phyloP scores from a whole-genome alignment of 169 alveolate species.

The Plasmodium inui region DNA sequence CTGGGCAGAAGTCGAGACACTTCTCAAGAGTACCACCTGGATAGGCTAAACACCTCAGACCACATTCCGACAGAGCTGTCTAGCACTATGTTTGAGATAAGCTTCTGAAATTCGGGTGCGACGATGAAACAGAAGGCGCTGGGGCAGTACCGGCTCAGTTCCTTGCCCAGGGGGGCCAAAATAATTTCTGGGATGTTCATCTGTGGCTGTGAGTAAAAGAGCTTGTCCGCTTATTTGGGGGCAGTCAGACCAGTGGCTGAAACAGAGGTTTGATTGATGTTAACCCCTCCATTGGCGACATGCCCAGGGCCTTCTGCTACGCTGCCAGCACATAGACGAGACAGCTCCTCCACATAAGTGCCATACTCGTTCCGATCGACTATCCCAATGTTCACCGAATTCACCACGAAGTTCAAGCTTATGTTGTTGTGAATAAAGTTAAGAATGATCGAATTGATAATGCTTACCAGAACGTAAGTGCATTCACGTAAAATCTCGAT shows the following conservation, averaged over 20 bases:
- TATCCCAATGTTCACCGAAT: constrained; percentile 29
- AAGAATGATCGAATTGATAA: constrained; percentile 22
- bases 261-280: no score
- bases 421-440: constrained; percentile 39
- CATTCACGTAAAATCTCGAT: constrained; percentile 35
- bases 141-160: constrained; percentile 40
- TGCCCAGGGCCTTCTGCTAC: no score
- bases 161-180: constrained; percentile 46
- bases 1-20: constrained; percentile 12
- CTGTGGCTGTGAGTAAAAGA: constrained; percentile 4
- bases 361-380: constrained; percentile 12
- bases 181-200: constrained; percentile 43
- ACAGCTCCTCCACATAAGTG: background rate
- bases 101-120: constrained; percentile 57
- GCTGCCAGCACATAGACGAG: no score
- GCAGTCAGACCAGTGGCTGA: no score
- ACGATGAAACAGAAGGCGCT: constrained; percentile 69
- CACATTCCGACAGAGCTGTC: constrained; percentile 29
- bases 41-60: background rate
- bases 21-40: constrained; percentile 41
- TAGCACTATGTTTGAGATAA: constrained; percentile 37
- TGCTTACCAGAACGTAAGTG: constrained; percentile 32
- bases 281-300: no score
- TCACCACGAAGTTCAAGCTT: constrained; percentile 40
- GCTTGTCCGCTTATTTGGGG: background rate